A percentile compares a stretch with the other conserved stretches of the same genome.
Evolutionary conservation across 2,329 filamentous ascomycete species (phyloP).

Genomic region (Microdochium trichocladiopsis): DNA sequence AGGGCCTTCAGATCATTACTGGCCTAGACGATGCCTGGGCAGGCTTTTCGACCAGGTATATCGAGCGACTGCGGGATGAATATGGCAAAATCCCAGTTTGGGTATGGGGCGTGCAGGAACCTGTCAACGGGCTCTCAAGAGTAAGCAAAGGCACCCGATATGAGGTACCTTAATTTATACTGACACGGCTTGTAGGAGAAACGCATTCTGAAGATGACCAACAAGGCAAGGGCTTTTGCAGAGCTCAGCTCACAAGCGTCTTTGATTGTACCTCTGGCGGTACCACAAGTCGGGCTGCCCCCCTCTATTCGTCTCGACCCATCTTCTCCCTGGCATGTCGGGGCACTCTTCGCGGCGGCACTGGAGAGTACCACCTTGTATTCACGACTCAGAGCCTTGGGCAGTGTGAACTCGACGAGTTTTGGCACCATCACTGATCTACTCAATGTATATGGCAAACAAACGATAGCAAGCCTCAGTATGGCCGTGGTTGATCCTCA

Average conservation of each 20-base stretch:
- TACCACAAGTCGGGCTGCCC: conserved; percentile 51
- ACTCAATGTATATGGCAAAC: conserved; percentile 70
- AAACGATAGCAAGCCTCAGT: conserved; percentile 68
- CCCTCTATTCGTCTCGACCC: conserved; percentile 51
- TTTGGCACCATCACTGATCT: conserved; percentile 58
- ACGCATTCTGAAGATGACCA: conserved; percentile 58
- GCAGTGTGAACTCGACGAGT: conserved; percentile 35
- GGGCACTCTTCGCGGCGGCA: conserved; percentile 68
- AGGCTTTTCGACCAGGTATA: conserved; percentile 65
- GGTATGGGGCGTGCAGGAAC: conserved; percentile 76
- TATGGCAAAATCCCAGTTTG: conserved; percentile 82
- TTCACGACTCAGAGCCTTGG: conserved; percentile 52
- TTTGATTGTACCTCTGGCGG: conserved; percentile 67
- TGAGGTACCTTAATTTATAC: neutral
- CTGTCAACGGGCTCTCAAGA: conserved; percentile 41
- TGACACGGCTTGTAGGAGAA: conserved; percentile 39
- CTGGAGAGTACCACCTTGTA: conserved; percentile 75
- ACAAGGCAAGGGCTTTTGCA: conserved; percentile 66
- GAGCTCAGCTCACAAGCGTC: conserved; percentile 65
- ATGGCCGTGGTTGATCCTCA: conserved; percentile 48
- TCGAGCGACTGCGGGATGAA: conserved; percentile 79
- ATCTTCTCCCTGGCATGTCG: conserved; percentile 69
- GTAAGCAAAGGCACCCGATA: conserved; percentile 28
- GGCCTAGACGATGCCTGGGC: conserved; percentile 75
- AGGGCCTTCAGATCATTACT: conserved; percentile 74